These are phyloP conservation scores for Psilocybe mexicana DNA, from an alignment of 1,284 basidiomycete species.

Conservation along the genomic window DNA sequence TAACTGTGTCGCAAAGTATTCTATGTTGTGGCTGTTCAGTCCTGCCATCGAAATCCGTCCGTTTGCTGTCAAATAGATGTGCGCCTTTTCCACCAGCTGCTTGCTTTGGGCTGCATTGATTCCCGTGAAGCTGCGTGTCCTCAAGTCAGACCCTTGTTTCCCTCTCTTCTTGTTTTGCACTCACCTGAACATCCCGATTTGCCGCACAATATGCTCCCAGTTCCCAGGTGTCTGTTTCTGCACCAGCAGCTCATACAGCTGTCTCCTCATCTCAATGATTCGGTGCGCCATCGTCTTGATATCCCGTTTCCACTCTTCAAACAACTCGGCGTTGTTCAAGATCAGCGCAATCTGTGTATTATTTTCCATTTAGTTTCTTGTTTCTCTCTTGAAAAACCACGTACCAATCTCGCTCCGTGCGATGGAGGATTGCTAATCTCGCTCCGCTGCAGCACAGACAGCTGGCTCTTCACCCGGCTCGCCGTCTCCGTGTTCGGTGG, in stretches of 20 bases:
- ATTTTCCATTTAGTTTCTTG: neutral
- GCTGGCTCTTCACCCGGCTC: slow-evolving; percentile 78
- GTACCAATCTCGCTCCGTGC: slow-evolving; percentile 83
- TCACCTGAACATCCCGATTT: slow-evolving; percentile 93
- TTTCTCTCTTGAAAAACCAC: slow-evolving; percentile 19
- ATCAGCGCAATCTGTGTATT: slow-evolving; percentile 71
- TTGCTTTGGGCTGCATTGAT: slow-evolving; percentile 70
- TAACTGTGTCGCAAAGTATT: slow-evolving; percentile 75
- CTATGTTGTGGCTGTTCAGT: slow-evolving; percentile 56
- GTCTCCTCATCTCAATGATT: slow-evolving; percentile 88
- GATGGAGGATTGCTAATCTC: slow-evolving; percentile 95
- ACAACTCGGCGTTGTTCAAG: slow-evolving; percentile 70
- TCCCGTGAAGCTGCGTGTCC: slow-evolving; percentile 70
- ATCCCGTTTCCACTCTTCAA: slow-evolving; percentile 88
- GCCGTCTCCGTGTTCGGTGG: slow-evolving; percentile 62
- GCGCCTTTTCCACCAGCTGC: slow-evolving; percentile 73
- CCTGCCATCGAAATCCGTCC: slow-evolving; percentile 87
- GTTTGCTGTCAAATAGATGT: slow-evolving; percentile 88
- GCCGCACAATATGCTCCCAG: slow-evolving; percentile 89
- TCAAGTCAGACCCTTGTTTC: neutral
- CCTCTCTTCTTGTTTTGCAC: slow-evolving; percentile 20
- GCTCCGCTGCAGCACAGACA: slow-evolving; percentile 84
- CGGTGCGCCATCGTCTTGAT: slow-evolving; percentile 91
- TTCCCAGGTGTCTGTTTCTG: slow-evolving; percentile 89
- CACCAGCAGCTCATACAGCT: slow-evolving; percentile 77